phyloP scores from a whole-genome alignment of 2,329 filamentous ascomycete genomes.

The Trichoderma sp. region DNA sequence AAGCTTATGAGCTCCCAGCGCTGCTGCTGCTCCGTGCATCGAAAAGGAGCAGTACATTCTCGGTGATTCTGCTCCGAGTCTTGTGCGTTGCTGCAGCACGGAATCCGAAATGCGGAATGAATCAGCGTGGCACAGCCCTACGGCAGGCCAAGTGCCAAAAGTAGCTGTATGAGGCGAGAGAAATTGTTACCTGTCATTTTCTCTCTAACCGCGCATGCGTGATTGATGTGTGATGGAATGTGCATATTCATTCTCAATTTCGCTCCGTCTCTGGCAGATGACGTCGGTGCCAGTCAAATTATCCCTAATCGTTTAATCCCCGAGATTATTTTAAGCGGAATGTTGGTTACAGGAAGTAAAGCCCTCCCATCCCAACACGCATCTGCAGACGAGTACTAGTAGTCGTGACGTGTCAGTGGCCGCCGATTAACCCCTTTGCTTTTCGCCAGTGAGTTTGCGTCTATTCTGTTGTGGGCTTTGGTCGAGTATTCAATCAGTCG shows the following conservation, averaged over 20 bases:
- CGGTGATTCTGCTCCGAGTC: neutral
- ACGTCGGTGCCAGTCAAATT: slow-evolving; percentile 3
- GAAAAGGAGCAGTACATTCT: neutral
- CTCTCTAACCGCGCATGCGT: neutral
- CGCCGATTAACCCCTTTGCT: neutral
- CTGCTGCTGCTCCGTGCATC: slow-evolving; percentile 16
- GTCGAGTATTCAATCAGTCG: too few relatives aligned
- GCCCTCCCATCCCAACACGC: neutral
- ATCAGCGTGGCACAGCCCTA: slow-evolving; percentile 19
- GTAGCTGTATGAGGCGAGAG: neutral
- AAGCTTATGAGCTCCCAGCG: slow-evolving; percentile 9
- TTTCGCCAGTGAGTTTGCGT: too few relatives aligned
- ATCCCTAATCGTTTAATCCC: neutral
- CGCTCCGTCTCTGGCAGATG: neutral
- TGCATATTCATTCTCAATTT: neutral
- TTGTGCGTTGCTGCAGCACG: neutral
- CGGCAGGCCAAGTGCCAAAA: neutral
- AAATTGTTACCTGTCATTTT: slow-evolving; percentile 14
- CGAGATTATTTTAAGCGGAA: neutral
- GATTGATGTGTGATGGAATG: slow-evolving; percentile 5
- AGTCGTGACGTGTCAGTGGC: neutral
- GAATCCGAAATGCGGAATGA: neutral
- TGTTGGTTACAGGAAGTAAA: neutral
- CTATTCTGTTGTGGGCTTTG: too few relatives aligned
- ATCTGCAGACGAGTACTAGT: neutral